Evolutionary conservation across 2,329 filamentous ascomycete genomes (phyloP), one percentile per base, ranked within the genome.

Genomic region (Botryotinia calthae): DNA sequence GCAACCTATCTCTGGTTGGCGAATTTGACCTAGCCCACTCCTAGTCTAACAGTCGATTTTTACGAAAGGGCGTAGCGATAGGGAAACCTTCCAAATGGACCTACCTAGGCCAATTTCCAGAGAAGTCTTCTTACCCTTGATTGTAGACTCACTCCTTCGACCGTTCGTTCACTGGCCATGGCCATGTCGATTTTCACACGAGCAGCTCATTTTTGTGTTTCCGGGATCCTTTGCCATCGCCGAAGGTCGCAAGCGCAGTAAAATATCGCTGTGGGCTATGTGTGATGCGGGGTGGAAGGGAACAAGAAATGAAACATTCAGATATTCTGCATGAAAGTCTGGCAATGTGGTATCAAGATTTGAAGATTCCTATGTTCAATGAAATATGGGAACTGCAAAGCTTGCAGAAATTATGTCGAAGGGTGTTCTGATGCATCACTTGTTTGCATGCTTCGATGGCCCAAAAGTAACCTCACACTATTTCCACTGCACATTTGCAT

Each of bases 371-470:
- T 68, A 56, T 68, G 48, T 37, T 68, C 65, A 42, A 56, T 22
- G 25, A 68, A 68, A 42, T 42, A 51, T 31, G 54, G n/a, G 9
- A 68, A 56, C 65, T 68, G 65, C 65, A n/a, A 68, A 56, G 37
- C 65, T n/a, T 20, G 34, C 37, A 68, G 48, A 67, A 42, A 31
- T 68, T 28, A 56, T 68, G 34, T 44, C 65, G 48, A 42, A n/a
- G 46, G 37, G n/a, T 18, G 37, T 42, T 56, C 65, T 68, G 65
- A 68, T 56, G 65, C 65, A 68, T 56, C 65, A 68, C 65, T 68
- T 42, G 65, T 42, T 58, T 68, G 48, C 65, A 68, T 68, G 48
- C 28, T 42, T 56, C 48, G 48, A 56, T 68, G 34, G 51, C 31
- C 65, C 48, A 56, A 25, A 44, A 25, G 16, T 42, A 68, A 51